Evolutionary conservation across 2,329 filamentous ascomycete species (phyloP).

Genomic region (Rhinocladiella similis): DNA sequence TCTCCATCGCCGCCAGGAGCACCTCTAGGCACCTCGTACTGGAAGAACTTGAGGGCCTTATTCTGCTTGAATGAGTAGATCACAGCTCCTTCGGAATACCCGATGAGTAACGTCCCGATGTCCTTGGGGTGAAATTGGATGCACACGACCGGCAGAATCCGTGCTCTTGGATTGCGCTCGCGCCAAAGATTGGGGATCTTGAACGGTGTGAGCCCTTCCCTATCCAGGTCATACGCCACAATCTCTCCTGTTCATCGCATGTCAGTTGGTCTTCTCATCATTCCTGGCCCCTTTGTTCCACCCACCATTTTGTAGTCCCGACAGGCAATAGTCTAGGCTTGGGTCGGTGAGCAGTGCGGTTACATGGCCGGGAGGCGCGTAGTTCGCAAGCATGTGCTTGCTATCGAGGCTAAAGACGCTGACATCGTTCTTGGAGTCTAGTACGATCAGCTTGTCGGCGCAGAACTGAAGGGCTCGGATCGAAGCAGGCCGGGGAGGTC

Average conservation of each 20-base stretch:
- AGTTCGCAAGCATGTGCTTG: slow-evolving; percentile 65
- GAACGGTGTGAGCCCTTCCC: slow-evolving; percentile 73
- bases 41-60: slow-evolving; percentile 72
- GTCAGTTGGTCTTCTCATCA: slow-evolving; percentile 9
- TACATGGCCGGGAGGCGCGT: slow-evolving; percentile 75
- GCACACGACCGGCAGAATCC: slow-evolving; percentile 67
- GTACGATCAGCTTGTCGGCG: slow-evolving; percentile 77
- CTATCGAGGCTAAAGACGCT: slow-evolving; percentile 77
- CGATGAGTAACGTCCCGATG: slow-evolving; percentile 85
- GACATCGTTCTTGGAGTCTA: slow-evolving; percentile 85
- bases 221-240: slow-evolving; percentile 88
- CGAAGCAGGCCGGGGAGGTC: slow-evolving; percentile 70
- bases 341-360: slow-evolving; percentile 78
- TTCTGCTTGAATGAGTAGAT: slow-evolving; percentile 96
- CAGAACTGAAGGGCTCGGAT: slow-evolving; percentile 80
- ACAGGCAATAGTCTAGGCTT: slow-evolving; percentile 87
- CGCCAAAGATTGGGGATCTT: slow-evolving; percentile 86
- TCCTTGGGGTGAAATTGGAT: slow-evolving; percentile 87
- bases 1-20: slow-evolving; percentile 78
- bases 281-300: slow-evolving; percentile 5
- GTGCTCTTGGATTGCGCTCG: slow-evolving; percentile 67
- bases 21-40: slow-evolving; percentile 77
- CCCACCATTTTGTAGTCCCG: slow-evolving; percentile 72
- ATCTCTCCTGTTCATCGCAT: slow-evolving; percentile 62
- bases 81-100: slow-evolving; percentile 84